Evolutionary conservation across 805 yeast genomes (phyloP).

Genomic region (Lipomyces anomalus): DNA sequence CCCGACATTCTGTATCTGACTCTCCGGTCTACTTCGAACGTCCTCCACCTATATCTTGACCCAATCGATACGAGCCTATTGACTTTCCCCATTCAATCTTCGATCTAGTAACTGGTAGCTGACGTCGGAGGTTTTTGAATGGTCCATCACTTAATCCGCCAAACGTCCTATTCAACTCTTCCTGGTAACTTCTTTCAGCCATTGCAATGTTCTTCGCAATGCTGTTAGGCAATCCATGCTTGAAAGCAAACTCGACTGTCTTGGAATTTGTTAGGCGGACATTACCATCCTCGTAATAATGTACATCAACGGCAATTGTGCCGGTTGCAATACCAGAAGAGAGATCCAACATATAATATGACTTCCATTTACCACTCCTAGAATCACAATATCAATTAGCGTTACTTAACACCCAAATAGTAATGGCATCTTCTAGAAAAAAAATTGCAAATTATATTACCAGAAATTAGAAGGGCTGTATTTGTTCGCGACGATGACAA

Average conservation of each 20-base stretch:
- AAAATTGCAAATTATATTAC: constrained; percentile 43
- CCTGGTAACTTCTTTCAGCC: constrained; percentile 57
- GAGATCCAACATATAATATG: constrained; percentile 48
- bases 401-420: constrained; percentile 3
- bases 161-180: constrained; percentile 56
- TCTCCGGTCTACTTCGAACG: constrained; percentile 6
- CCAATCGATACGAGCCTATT: constrained; percentile 81
- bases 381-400: constrained; percentile 38
- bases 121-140: constrained; percentile 82
- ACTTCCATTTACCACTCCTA: constrained; percentile 87
- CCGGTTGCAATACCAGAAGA: constrained; percentile 43
- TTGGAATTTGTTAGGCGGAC: constrained; percentile 61
- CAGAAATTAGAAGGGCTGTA: constrained; percentile 70
- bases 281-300: constrained; percentile 94
- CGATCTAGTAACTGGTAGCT: constrained; percentile 84
- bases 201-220: constrained; percentile 45
- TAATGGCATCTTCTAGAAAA: constrained; percentile 7
- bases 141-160: constrained; percentile 67
- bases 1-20: no score
- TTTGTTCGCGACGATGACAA: constrained; percentile 66
- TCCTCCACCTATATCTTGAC: constrained; percentile 55
- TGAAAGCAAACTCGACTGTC: constrained; percentile 20
- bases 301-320: constrained; percentile 61
- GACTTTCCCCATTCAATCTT: constrained; percentile 94
- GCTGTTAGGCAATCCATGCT: constrained; percentile 25